Base-by-base conservation (phyloP, 2,329 filamentous ascomycete genomes). In the Calonectria pauciramosa region DNA sequence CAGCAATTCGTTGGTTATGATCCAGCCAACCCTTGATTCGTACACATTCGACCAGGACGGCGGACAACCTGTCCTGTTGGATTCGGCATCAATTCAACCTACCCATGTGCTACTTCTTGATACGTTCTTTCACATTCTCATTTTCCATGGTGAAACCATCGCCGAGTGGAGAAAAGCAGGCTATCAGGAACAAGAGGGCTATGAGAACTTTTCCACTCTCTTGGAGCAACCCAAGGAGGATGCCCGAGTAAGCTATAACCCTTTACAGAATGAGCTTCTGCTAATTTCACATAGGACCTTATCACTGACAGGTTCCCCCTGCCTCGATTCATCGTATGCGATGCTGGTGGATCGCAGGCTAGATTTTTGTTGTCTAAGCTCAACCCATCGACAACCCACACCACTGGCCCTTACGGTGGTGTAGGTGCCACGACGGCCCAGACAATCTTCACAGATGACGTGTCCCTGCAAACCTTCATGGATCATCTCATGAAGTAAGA, bases 71-170 rank as follows among this genome's bases (percentile, higher is more conserved):
- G 97, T 99, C n/a, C 89, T 99, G 30, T 91, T 99, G 44, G 97
- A 99, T 85, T 99, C 96, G 18, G 96, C 96, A 44, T 98, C 96
- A 8, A 99, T 99, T 80, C 96, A 99, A 83, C 94, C 96, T 13
- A 95, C 96, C 28, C 97, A 98, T 74, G 95, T 99, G 75, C 91
- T 99, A 66, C 92, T 99, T 14, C 93, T 99, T 70, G 97, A 99
- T 82, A 99, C 97, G 0, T 99, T 99, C 89, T 99, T 99, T 91
- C 97, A 99, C 85, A 99, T 99, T 76, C 92, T 99, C 70, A 99
- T 99, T 81, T 99, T 99, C 91, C 96, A 99, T 82, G 97, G 97
- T 76, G 96, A 99, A 89, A 99, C 96, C 0, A 94, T 99, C 85
- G 97, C 97, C 0, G 96, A 98, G 84, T 99, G 97, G 97, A 93